Percentiles rank a stretch among this genome's conserved stretches.
Conservation (phyloP, 202 grass and related monocot species). For the Bolboschoenoplectus hybrid region DNA sequence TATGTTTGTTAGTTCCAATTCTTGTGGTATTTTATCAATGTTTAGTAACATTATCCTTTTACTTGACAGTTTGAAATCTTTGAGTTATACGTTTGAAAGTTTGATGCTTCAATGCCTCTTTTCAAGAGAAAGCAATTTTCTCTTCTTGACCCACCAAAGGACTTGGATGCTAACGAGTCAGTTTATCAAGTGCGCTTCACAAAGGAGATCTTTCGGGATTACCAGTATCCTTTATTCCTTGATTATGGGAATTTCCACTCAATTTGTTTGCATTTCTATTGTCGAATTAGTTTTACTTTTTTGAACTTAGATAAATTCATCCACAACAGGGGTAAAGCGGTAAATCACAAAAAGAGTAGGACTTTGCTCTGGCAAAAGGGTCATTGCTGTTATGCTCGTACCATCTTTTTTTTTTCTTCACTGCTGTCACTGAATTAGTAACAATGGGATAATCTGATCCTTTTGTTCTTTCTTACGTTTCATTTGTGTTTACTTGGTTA, state of each 20-base stretch:
- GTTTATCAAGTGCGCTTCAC: conserved; percentile 83
- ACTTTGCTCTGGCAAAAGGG: background rate
- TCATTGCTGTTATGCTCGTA: background rate
- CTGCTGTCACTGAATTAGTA: background rate
- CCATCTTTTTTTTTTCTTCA: background rate
- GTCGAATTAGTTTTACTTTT: conserved; percentile 4
- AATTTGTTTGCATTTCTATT: conserved; percentile 35
- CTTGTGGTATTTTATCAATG: conserved; percentile 3
- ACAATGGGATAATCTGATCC: background rate
- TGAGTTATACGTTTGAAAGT: conserved; percentile 21
- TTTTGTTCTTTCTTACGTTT: background rate
- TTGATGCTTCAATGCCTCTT: conserved; percentile 68
- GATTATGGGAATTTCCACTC: conserved; percentile 22
- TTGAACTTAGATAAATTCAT: conserved; percentile 9
- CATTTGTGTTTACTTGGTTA: background rate
- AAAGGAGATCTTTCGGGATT: conserved; percentile 83
- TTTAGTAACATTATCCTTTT: conserved; percentile 7
- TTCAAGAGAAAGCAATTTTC: conserved; percentile 67
- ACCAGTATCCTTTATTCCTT: conserved; percentile 77
- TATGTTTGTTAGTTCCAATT: conserved; percentile 20
- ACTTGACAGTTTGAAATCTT: conserved; percentile 19
- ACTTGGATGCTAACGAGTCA: conserved; percentile 65
- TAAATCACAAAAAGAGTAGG: background rate
- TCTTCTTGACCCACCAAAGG: conserved; percentile 58
- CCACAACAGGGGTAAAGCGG: background rate